These are phyloP conservation scores for Colletotrichum noveboracense DNA, from an alignment of 2,329 filamentous ascomycete species.

Conservation along the genomic window DNA sequence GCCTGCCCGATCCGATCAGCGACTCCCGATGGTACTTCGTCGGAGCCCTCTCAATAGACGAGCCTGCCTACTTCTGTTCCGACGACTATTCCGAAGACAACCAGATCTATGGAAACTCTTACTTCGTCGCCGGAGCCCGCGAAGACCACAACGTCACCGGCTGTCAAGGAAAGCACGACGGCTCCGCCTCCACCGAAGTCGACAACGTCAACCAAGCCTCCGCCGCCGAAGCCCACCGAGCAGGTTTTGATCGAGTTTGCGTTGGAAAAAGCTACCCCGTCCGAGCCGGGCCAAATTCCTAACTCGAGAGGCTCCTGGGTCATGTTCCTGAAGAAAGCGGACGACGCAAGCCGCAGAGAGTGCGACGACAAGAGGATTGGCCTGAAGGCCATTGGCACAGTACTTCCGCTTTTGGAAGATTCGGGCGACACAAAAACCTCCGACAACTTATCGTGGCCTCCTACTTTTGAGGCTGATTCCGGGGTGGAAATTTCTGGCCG, in stretches of 20 bases:
- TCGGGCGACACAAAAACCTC: not conserved
- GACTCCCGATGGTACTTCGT: not conserved
- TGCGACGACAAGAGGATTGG: not conserved
- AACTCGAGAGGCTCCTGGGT: not conserved
- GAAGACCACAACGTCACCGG: not conserved
- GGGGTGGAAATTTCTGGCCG: not conserved
- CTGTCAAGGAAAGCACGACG: not conserved
- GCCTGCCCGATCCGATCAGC: not conserved
- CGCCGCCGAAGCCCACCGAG: not conserved
- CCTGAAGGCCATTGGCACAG: not conserved
- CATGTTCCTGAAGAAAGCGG: not conserved
- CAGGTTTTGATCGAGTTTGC: not conserved
- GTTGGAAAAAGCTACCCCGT: not conserved
- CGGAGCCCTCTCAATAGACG: not conserved
- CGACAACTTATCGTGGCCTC: not conserved
- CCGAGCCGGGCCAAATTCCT: not conserved
- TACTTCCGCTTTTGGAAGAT: too few species aligned
- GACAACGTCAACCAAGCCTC: not conserved
- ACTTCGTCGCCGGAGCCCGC: not conserved
- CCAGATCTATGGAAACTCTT: accelerated
- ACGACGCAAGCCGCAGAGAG: not conserved
- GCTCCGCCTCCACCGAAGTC: not conserved
- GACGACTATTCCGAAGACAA: not conserved
- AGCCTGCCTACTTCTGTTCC: not conserved
- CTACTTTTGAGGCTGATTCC: not conserved